These are phyloP conservation scores for Penicillium sp. DNA, from an alignment of 2,329 filamentous ascomycete genomes.

Conservation along the genomic window DNA sequence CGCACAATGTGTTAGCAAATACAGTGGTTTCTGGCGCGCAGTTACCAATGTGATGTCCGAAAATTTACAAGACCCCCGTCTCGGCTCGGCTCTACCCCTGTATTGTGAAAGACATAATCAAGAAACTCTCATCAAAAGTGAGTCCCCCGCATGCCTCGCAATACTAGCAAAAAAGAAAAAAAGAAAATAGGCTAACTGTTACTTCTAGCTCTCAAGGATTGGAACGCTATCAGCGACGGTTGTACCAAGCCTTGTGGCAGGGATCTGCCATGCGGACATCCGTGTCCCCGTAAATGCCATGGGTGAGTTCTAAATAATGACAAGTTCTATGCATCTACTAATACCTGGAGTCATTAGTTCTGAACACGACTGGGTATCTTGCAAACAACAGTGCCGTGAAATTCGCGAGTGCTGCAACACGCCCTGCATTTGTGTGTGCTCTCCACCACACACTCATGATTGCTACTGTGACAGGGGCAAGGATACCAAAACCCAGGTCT, in stretches of 20 bases:
- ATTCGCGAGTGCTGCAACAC: background rate
- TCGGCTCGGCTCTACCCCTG: slow-evolving; percentile 59
- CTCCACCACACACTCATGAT: background rate
- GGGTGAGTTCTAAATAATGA: slow-evolving; percentile 35
- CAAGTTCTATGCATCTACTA: background rate
- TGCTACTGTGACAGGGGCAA: background rate
- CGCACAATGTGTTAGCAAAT: slow-evolving; percentile 50
- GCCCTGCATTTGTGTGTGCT: background rate
- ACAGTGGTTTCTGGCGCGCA: slow-evolving; percentile 52
- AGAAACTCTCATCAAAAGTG: slow-evolving; percentile 51
- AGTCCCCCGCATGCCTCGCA: background rate
- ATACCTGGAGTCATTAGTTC: background rate
- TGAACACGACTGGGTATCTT: background rate
- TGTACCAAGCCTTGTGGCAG: slow-evolving; percentile 50
- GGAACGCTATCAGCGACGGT: slow-evolving; percentile 53
- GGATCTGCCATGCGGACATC: slow-evolving; percentile 51
- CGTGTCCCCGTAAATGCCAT: slow-evolving; percentile 54
- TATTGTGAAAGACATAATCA: slow-evolving; percentile 60
- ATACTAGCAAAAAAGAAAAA: background rate
- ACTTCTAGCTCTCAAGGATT: slow-evolving; percentile 40
- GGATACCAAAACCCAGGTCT: background rate
- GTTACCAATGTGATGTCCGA: slow-evolving; percentile 47
- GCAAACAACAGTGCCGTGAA: background rate
- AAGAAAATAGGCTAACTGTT: background rate
- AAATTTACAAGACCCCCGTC: slow-evolving; percentile 27